Evolutionary conservation across 139 green algal species (phyloP).

Genomic region (Micractinium conductrix): DNA sequence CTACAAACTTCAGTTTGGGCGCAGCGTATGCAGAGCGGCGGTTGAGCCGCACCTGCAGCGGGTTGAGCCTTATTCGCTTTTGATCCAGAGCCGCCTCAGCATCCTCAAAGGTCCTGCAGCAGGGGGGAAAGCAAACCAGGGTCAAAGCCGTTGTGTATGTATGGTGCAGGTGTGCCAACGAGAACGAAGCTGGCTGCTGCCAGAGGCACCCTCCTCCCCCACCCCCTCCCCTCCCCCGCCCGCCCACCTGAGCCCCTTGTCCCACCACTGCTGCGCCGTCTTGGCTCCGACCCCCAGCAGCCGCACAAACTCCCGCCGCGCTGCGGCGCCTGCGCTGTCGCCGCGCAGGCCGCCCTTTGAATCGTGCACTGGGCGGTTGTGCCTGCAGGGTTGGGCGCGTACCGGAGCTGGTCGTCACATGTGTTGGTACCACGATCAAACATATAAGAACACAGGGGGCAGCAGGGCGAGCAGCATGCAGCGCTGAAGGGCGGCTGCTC

Average conservation of each 20-base stretch:
- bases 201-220: background rate
- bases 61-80: too few species aligned
- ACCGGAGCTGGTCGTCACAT: too few species aligned
- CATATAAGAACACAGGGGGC: too few species aligned
- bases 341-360: constrained; percentile 23
- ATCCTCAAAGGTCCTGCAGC: constrained; percentile 19
- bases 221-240: background rate
- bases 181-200: background rate
- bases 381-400: background rate
- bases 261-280: background rate
- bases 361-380: constrained; percentile 18
- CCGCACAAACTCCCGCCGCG: constrained; percentile 26
- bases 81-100: constrained; percentile 6
- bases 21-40: too few species aligned
- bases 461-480: too few species aligned
- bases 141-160: too few species aligned
- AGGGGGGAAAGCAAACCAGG: too few species aligned
- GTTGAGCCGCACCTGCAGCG: too few species aligned
- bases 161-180: background rate
- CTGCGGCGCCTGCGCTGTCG: constrained; percentile 21
- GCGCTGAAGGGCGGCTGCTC: too few species aligned
- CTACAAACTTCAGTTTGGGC: too few species aligned
- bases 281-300: constrained; percentile 40
- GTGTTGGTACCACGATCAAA: too few species aligned
- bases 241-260: background rate